Conservation (phyloP, 352 stramenopile genomes). For the Globisporangium cylindrosporum region DNA sequence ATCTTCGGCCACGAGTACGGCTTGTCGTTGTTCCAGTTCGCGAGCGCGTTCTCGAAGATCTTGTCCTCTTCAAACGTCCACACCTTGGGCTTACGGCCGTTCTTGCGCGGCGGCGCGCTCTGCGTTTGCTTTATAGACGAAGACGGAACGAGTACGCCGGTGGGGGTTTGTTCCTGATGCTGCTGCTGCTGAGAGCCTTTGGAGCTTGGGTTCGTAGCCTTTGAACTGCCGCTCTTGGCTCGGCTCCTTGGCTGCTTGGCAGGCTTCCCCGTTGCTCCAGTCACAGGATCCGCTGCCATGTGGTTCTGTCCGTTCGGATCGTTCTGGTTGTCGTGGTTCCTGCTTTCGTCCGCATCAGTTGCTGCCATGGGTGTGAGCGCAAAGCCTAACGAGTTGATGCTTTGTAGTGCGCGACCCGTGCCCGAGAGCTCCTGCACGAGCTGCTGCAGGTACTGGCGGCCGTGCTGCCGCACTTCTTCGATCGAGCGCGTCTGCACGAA, state of each 20-base stretch:
- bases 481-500: constrained; percentile 70
- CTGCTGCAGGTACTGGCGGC: constrained; percentile 68
- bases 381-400: neutral
- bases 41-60: constrained; percentile 70
- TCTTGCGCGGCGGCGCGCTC: constrained; percentile 3
- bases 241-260: constrained; percentile 7
- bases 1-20: constrained; percentile 85
- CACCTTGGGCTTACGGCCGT: constrained; percentile 33
- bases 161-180: constrained; percentile 9
- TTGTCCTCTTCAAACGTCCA: constrained; percentile 87
- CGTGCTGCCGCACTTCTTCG: constrained; percentile 65
- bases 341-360: neutral
- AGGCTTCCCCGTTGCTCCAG: neutral
- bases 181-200: constrained; percentile 8
- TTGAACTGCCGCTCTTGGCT: constrained; percentile 5
- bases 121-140: constrained; percentile 9
- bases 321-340: constrained; percentile 29
- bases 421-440: constrained; percentile 48
- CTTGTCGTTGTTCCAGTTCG: constrained; percentile 48
- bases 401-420: constrained; percentile 5
- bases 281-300: neutral
- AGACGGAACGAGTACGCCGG: neutral
- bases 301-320: constrained; percentile 32
- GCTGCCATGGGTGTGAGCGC: neutral
- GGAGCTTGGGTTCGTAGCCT: neutral